Percentiles rank a stretch among this genome's conserved stretches.
These are phyloP conservation scores for Fusarium setosum DNA, from an alignment of 2,329 filamentous ascomycete species.

Conservation along the genomic window DNA sequence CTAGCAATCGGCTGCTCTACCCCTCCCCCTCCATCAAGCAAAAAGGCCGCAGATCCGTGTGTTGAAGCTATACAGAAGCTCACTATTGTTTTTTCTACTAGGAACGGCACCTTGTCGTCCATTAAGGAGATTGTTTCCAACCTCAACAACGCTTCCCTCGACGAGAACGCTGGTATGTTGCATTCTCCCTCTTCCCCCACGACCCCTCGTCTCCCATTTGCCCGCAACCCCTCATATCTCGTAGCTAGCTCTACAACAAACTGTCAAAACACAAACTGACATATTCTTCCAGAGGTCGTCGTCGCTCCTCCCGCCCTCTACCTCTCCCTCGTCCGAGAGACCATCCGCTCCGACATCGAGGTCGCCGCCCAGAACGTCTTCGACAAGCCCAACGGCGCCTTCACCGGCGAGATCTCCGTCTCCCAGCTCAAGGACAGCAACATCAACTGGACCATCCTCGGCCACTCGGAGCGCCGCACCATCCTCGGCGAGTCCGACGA, in stretches of 20 bases:
- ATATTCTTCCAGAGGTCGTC: slow-evolving; percentile 79
- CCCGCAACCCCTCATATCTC: slow-evolving; percentile 19
- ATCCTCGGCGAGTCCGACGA: slow-evolving; percentile 88
- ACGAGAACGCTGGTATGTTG: slow-evolving; percentile 76
- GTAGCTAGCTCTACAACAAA: neutral
- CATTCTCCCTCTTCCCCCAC: slow-evolving; percentile 3
- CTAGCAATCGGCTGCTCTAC: slow-evolving; percentile 20
- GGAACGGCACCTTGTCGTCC: slow-evolving; percentile 92
- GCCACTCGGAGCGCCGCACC: slow-evolving; percentile 94
- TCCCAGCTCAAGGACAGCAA: slow-evolving; percentile 89
- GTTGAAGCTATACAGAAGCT: slow-evolving; percentile 21
- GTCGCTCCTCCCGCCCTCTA: slow-evolving; percentile 92
- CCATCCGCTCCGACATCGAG: slow-evolving; percentile 79
- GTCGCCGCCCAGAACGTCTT: slow-evolving; percentile 97
- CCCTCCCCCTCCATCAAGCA: slow-evolving; percentile 32
- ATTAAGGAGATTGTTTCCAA: slow-evolving; percentile 92
- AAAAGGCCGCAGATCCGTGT: slow-evolving; percentile 44
- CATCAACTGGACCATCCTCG: slow-evolving; percentile 91
- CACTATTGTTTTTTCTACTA: slow-evolving; percentile 51
- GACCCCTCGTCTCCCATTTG: slow-evolving; percentile 7
- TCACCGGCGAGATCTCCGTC: slow-evolving; percentile 96
- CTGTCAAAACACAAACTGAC: slow-evolving; percentile 10
- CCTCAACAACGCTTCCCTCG: slow-evolving; percentile 87
- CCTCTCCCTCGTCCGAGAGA: slow-evolving; percentile 86
- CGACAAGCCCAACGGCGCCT: slow-evolving; percentile 96